These are phyloP conservation scores for Hyphodiscus hymeniophilus DNA, from an alignment of 495 filamentous ascomycete species.

Conservation along the genomic window DNA sequence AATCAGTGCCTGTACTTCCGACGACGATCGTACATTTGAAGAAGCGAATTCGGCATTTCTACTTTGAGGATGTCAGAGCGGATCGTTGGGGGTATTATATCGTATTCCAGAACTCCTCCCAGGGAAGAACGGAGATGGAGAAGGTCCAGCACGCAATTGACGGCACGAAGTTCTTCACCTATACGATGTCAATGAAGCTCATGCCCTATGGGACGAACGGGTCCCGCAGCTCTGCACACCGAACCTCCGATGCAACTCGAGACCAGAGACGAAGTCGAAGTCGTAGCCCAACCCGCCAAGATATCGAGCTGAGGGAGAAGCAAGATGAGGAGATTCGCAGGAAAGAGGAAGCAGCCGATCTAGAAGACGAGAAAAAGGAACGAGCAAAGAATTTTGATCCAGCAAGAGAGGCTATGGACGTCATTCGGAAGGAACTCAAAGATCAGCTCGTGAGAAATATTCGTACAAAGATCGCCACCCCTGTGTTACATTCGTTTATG, in stretches of 20 bases:
- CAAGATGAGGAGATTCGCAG: conserved; percentile 47
- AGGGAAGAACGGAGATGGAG: conserved; percentile 71
- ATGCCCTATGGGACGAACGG: conserved; percentile 51
- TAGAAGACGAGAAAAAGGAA: conserved; percentile 80
- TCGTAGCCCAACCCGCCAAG: conserved; percentile 26
- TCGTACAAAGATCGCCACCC: conserved; percentile 72
- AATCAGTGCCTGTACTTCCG: conserved; percentile 78
- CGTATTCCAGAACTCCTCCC: conserved; percentile 66
- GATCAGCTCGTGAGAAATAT: conserved; percentile 81
- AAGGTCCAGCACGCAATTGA: conserved; percentile 67
- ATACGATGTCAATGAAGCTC: conserved; percentile 85
- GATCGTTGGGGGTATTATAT: conserved; percentile 88
- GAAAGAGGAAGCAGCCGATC: conserved; percentile 64
- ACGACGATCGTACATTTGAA: conserved; percentile 79
- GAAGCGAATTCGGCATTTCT: conserved; percentile 72
- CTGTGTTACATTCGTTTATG: conserved; percentile 74
- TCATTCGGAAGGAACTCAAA: conserved; percentile 70
- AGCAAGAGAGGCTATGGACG: conserved; percentile 68
- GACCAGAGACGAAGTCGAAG: conserved; percentile 13
- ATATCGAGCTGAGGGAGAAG: conserved; percentile 44
- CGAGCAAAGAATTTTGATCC: conserved; percentile 79
- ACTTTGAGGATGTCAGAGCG: conserved; percentile 66
- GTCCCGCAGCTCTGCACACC: conserved; percentile 25
- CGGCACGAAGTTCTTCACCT: conserved; percentile 77
- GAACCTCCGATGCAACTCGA: conserved; percentile 5